phyloP scores from a whole-genome alignment of 1,139 yeast genomes.

The Chernovozyma sophiae-reginae region DNA sequence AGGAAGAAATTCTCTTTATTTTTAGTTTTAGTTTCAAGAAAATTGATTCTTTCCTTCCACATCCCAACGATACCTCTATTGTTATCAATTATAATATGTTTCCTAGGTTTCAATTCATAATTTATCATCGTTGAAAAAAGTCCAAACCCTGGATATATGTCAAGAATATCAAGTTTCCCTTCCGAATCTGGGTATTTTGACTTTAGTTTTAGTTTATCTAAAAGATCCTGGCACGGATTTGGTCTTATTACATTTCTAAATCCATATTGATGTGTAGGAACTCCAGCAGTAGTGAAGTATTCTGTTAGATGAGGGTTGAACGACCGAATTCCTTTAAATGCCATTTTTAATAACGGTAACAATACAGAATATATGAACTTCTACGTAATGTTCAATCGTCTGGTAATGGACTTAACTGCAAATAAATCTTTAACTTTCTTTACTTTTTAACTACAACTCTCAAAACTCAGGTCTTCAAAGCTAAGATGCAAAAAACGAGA shows the following conservation, averaged over 20 bases:
- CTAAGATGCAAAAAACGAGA: too few species aligned
- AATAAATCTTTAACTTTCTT: too few species aligned
- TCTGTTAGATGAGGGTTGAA: constrained; percentile 28
- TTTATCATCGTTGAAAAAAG: constrained; percentile 52
- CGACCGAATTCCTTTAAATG: constrained; percentile 15
- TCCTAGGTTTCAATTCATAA: constrained; percentile 52
- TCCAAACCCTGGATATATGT: constrained; percentile 59
- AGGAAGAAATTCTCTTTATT: constrained; percentile 28
- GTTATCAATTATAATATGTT: constrained; percentile 57
- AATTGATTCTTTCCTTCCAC: constrained; percentile 23
- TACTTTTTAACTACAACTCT: too few species aligned
- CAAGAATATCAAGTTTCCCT: constrained; percentile 55
- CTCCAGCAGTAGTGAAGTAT: constrained; percentile 14
- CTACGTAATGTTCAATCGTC: too few species aligned
- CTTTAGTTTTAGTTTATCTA: constrained; percentile 41
- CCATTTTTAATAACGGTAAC: too few species aligned
- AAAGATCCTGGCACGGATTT: constrained; percentile 29
- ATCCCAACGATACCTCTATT: constrained; percentile 32
- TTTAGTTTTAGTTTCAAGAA: constrained; percentile 18
- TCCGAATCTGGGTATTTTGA: constrained; percentile 36
- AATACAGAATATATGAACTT: too few species aligned
- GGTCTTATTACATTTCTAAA: constrained; percentile 20
- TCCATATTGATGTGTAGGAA: constrained; percentile 19
- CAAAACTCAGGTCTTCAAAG: too few species aligned
- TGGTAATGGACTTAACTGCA: too few species aligned